phyloP scores from a whole-genome alignment of 129 eudicot species.

The Glebionis coronaria region DNA sequence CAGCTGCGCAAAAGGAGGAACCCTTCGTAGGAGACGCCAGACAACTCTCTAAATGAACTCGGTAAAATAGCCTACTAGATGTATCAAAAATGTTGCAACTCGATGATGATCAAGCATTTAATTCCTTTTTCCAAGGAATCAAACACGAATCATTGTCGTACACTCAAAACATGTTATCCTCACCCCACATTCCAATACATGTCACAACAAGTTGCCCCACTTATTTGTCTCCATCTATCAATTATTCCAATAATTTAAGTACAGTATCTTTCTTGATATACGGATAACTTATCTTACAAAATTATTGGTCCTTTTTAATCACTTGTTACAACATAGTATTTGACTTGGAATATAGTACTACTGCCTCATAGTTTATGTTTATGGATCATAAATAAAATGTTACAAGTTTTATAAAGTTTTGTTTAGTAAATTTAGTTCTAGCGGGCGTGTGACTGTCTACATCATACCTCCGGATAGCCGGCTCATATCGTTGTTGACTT shows the following conservation, averaged over 20 bases:
- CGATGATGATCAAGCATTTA: slow-evolving; percentile 1
- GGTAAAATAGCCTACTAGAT: not conserved
- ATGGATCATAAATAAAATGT: not conserved
- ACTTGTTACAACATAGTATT: no score
- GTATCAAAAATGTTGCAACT: not conserved
- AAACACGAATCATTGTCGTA: slow-evolving; percentile 27
- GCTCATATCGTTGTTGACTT: no score
- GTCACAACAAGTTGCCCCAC: slow-evolving; percentile 13
- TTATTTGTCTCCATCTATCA: not conserved
- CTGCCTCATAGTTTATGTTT: not conserved
- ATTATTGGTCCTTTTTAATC: no score
- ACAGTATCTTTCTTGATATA: no score
- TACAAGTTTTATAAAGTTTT: not conserved
- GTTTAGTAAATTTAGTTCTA: no score
- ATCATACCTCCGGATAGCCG: no score
- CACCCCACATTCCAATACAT: slow-evolving; percentile 20
- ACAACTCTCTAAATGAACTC: no score
- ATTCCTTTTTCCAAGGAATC: not conserved
- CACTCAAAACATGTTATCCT: slow-evolving; percentile 21
- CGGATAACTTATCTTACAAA: no score
- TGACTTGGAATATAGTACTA: no score
- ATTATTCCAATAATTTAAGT: not conserved
- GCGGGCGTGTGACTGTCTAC: no score
- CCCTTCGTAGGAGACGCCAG: no score
- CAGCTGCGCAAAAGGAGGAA: no score